phyloP scores from a whole-genome alignment of 768 basidiomycete genomes.

The Candolleomyces aberdarensis region DNA sequence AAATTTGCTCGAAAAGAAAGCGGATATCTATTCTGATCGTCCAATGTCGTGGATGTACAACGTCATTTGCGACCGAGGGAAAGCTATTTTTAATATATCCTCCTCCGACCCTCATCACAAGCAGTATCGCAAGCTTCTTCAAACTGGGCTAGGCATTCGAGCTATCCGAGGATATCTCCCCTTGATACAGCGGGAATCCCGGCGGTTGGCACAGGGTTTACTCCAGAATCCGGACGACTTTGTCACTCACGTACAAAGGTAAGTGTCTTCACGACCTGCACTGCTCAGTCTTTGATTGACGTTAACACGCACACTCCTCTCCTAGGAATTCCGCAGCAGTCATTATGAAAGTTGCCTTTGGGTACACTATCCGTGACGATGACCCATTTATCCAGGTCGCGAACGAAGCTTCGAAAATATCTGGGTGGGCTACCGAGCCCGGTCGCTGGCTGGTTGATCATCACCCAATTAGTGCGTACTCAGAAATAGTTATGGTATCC shows the following conservation, averaged over 20 bases:
- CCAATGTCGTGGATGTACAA: constrained; percentile 44
- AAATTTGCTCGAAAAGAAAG: constrained; percentile 50
- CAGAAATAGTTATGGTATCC: background rate
- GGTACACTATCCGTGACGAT: constrained; percentile 31
- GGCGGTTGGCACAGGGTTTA: constrained; percentile 31
- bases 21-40: constrained; percentile 54
- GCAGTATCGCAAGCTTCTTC: constrained; percentile 39
- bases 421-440: constrained; percentile 36
- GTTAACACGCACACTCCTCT: background rate
- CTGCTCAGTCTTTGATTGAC: background rate
- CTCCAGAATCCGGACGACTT: constrained; percentile 26
- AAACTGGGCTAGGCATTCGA: constrained; percentile 32
- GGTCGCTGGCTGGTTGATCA: constrained; percentile 46
- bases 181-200: constrained; percentile 33
- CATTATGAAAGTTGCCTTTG: constrained; percentile 43
- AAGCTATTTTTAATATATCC: constrained; percentile 42
- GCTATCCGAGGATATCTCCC: constrained; percentile 33
- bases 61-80: constrained; percentile 38
- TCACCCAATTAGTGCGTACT: constrained; percentile 32
- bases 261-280: background rate
- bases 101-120: constrained; percentile 34
- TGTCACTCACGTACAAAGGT: constrained; percentile 38
- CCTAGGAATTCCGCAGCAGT: constrained; percentile 35
- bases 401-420: constrained; percentile 37
- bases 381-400: constrained; percentile 38